Percentiles rank a stretch among this genome's conserved stretches.
These are phyloP conservation scores for Suhomyces panamericanus DNA, from an alignment of 1,139 yeast species.

Conservation along the genomic window DNA sequence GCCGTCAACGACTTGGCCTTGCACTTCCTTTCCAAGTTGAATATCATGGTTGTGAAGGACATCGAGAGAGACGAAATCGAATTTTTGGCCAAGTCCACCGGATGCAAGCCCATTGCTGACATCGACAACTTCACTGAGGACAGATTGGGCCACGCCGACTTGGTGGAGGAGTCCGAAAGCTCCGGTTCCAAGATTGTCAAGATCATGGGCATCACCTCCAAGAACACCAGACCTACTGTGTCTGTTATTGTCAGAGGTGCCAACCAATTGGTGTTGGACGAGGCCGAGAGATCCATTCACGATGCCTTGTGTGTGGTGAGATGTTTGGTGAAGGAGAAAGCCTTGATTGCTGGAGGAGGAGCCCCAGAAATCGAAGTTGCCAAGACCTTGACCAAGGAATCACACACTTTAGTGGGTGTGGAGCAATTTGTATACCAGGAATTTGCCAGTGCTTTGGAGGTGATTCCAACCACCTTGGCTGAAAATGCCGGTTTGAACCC, in stretches of 20 bases:
- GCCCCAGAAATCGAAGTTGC: constrained; percentile 97
- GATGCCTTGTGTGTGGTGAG: constrained; percentile 97
- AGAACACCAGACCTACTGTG: constrained; percentile 70
- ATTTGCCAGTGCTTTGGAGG: constrained; percentile 93
- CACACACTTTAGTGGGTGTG: constrained; percentile 78
- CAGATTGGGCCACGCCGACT: constrained; percentile 86
- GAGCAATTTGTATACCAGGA: constrained; percentile 95
- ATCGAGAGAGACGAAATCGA: constrained; percentile 97
- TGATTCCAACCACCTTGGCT: constrained; percentile 94
- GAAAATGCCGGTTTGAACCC: constrained; percentile 98
- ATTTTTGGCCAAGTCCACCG: constrained; percentile 85
- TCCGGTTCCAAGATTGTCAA: constrained; percentile 92
- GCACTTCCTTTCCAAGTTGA: constrained; percentile 89
- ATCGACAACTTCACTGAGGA: constrained; percentile 90
- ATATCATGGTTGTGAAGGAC: constrained; percentile 92
- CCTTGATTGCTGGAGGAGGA: constrained; percentile 98
- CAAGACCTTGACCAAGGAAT: constrained; percentile 73
- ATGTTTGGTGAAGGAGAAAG: constrained; percentile 91
- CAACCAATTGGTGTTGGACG: constrained; percentile 83
- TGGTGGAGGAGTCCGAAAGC: constrained; percentile 88
- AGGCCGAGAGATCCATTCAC: constrained; percentile 94
- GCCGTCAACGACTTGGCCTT: constrained; percentile 96
- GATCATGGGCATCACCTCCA: constrained; percentile 74
- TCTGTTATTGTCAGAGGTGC: constrained; percentile 96
- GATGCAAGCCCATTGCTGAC: constrained; percentile 96